Base-by-base conservation (phyloP, 345 rosid species). In the Capsella bursapastoris region DNA sequence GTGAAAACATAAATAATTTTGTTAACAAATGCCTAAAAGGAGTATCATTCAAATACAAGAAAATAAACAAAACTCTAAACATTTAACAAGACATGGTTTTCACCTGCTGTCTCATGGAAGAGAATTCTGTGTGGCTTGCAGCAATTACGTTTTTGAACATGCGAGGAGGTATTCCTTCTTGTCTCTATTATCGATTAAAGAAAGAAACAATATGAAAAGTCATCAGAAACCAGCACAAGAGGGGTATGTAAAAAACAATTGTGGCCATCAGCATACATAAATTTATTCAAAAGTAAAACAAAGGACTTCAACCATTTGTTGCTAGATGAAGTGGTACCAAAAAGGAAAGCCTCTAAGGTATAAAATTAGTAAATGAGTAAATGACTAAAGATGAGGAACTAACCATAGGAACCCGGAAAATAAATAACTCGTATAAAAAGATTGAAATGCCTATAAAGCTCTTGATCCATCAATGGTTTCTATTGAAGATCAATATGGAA, bases 51-150 rank as follows among this genome's bases (percentile, higher is more conserved):
- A 41, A 73, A 4, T 12, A 71, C 51, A 38, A 32, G 2, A 60
- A 16, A 32, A 60, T 60, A 12, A 35, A 72, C 18, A 71, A 16
- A 47, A 38, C 27, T 38, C 57, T 14, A 7, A 70, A 50, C 22
- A 59, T 45, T 28, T 38, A 1, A 65, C 45, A 56, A 59, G 44
- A 57, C 16, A 32, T 50, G 16, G 38, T 49, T 55, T 62, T 63
- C 74, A 96, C 98, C 96, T 92, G 99, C 70, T 96, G 99, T 79
- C 98, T 89, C 95, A 96, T 82, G 49, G 98, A 79, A 73, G 98
- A 90, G 74, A 96, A 96, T 75, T 92, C 99, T 4, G 89, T 89
- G 70, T 96, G 99, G 78, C 94, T 88, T 51, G 99, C 91, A 78
- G 98, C 97, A 83, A 96, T 87, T 51, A 96, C 89, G 13, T 93